Base-by-base conservation (phyloP, 352 stramenopile species). In the Globisporangium cystogenes region DNA sequence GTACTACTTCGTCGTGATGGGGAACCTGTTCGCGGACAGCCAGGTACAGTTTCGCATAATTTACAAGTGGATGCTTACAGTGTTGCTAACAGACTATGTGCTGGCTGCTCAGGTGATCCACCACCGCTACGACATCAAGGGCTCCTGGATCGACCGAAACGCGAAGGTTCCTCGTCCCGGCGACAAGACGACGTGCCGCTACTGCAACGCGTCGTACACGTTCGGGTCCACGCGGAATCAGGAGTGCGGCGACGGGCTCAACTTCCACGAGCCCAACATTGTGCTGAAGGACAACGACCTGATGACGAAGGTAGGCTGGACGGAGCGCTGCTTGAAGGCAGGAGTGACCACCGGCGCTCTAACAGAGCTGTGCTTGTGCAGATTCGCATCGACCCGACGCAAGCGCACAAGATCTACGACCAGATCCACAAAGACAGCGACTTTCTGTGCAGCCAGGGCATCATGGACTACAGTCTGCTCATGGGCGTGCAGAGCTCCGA, bases 1-100 rank as follows among this genome's bases (percentile, higher is more conserved):
- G 69, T 96, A 95, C 69, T 93, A 91, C 65, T 97, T 97, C 55
- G 86, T 97, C 20, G 89, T 97, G 27, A 97, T 97, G 89, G 83
- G 72, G 15, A 97, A 97, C 47, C 51, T 97, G 44, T 96, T 97
- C 61, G 69, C 76, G 3, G 83, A 93, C 37, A 94, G 79, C 8
- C 81, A 91, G 51, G 80, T 86, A 31, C 29, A 48, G 24, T 7
- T 49, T 6, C 41, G 12, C 10, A 3, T 47, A 23, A 3, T 33
- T 11, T 12, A 5, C 33, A 3, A 37, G 33, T 37, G 33, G 33
- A 18, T 37, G 10, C 33, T 37, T 12, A 12, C 16, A 5, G 33
- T 18, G 33, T 16, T 37, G 33, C 33, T 37, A 16, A 37, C 33
- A 37, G 31, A 5, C 11, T 18, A 3, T 11, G 4, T 37, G 20